Conservation (phyloP, 768 basidiomycete genomes). For the Baorangia bicolor region DNA sequence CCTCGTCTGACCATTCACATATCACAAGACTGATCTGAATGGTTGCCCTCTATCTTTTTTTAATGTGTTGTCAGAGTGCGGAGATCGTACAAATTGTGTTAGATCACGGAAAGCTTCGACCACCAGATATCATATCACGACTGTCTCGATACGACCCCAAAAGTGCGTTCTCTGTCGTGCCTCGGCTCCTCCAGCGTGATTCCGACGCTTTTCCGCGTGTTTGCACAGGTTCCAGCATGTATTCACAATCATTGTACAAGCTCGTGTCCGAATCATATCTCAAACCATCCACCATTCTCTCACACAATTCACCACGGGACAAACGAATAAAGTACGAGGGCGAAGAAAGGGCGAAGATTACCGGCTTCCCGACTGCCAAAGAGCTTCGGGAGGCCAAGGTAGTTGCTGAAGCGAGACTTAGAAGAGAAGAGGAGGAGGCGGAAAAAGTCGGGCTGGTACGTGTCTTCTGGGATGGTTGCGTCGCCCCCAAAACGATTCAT, state of each 20-base stretch:
- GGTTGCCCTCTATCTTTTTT: too few relatives aligned
- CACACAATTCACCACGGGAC: slow-evolving; percentile 78
- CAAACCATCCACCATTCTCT: slow-evolving; percentile 74
- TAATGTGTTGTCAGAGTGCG: slow-evolving; percentile 49
- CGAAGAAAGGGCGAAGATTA: slow-evolving; percentile 72
- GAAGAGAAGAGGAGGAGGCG: slow-evolving; percentile 69
- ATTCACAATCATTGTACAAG: slow-evolving; percentile 62
- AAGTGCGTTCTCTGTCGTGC: slow-evolving; percentile 40
- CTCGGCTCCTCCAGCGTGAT: background rate
- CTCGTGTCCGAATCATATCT: slow-evolving; percentile 75
- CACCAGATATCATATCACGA: slow-evolving; percentile 62
- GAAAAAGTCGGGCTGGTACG: slow-evolving; percentile 73
- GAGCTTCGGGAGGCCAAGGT: slow-evolving; percentile 74
- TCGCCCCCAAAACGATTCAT: slow-evolving; percentile 13
- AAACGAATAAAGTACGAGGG: slow-evolving; percentile 77
- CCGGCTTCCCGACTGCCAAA: slow-evolving; percentile 78
- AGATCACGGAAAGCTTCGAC: slow-evolving; percentile 83
- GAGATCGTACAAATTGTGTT: slow-evolving; percentile 75
- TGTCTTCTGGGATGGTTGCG: background rate
- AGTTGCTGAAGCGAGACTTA: slow-evolving; percentile 58
- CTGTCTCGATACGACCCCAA: slow-evolving; percentile 55
- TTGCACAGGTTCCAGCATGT: slow-evolving; percentile 37
- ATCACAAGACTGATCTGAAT: background rate
- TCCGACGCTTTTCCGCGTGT: background rate
- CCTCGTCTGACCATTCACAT: background rate